Base-by-base conservation (phyloP, 2,329 filamentous ascomycete species). In the Aspergillus quadrilineatus region DNA sequence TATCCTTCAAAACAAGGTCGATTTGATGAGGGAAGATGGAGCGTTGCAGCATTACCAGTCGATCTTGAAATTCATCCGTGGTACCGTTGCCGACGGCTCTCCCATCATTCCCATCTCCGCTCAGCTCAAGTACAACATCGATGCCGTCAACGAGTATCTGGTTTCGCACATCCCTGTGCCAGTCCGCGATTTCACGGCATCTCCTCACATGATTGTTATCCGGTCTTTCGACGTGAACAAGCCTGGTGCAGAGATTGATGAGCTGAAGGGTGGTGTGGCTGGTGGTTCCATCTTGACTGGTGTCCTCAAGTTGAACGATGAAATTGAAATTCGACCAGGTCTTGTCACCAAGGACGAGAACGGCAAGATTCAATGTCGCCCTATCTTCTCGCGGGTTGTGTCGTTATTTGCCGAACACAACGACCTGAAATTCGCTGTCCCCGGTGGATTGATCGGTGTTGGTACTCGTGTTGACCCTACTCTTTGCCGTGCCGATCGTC, bases 221-320 rank as follows among this genome's bases (percentile, higher is more conserved):
- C 91, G 94, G 76, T 97, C 93, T 2, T 99, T 99, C 76, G 94
- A 99, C 72, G 95, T 99, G 71, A 99, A 99, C 86, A 99, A 99
- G 85, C 94, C 94, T 42, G 94, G 94, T 84, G 92, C 94, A 42
- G 94, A 97, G 78, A 97, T 99, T 64, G 93, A 97, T 59, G 94
- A 99, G 68, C 83, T 99, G 61, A 97, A 97, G 85, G 94, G 94
- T 73, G 94, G 94, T 85, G 94, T 99, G 74, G 94, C 94, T 67
- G 94, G 94, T 86, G 94, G 94, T 65, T 92, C 87, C 77, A 97
- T 99, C 72, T 80, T 99, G 65, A 96, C 93, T 73, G 94, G 94
- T 83, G 92, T 99, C 56, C 80, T 99, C 69, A 97, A 97, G 83
- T 83, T 97, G 61, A 92, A 92, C 63, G 94, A 99, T 70, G 94